A percentile compares a stretch with the other conserved stretches of the same genome.
Conservation (phyloP, 305 asterid species). For the Solanum chacoense region DNA sequence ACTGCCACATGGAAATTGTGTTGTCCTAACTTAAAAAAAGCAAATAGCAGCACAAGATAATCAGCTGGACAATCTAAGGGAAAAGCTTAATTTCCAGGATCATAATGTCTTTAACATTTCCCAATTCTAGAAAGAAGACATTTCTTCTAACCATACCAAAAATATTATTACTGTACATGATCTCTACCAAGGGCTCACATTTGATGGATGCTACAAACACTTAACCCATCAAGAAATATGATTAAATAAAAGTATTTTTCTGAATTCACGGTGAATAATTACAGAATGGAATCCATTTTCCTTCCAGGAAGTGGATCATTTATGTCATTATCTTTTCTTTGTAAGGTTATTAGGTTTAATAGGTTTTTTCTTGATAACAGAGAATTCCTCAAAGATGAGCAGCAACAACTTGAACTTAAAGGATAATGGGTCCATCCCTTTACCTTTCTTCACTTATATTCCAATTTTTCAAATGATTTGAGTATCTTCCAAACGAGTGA, state of each 20-base stretch:
- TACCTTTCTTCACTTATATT: neutral
- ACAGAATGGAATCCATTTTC: neutral
- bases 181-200: neutral
- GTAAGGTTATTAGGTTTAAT: neutral
- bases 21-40: neutral
- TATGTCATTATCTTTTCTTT: neutral
- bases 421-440: neutral
- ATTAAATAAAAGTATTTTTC: neutral
- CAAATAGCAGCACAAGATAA: neutral
- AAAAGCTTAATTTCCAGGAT: neutral
- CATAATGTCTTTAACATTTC: neutral
- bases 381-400: neutral
- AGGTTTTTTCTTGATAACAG: neutral
- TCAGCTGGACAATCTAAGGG: neutral
- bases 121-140: neutral
- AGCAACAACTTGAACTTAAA: neutral
- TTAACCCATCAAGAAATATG: neutral
- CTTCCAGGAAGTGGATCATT: neutral
- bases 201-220: neutral
- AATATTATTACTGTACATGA: neutral
- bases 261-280: neutral
- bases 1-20: neutral
- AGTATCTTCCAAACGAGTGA: neutral
- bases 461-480: neutral
- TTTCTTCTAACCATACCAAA: neutral